phyloP scores from a whole-genome alignment of 2,329 filamentous ascomycete genomes.

The Aspergillus ustus region DNA sequence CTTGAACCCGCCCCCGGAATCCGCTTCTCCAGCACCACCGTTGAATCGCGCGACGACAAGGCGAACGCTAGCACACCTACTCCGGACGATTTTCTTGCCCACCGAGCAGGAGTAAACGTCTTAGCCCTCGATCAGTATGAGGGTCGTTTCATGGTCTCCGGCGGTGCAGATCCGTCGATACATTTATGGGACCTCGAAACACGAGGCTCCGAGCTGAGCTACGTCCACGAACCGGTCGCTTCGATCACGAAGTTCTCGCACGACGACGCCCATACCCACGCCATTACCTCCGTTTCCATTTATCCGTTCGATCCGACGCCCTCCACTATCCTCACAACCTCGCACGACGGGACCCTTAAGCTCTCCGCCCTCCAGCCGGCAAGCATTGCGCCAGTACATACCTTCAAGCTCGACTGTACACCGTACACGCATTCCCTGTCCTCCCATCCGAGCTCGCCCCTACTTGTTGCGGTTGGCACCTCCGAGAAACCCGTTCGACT shows the following conservation, averaged over 20 bases:
- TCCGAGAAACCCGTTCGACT: constrained; percentile 83
- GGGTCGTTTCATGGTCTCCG: constrained; percentile 78
- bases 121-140: constrained; percentile 82
- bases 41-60: not conserved
- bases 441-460: constrained; percentile 64
- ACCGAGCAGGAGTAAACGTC: constrained; percentile 77
- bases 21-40: constrained; percentile 67
- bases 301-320: constrained; percentile 55
- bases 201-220: constrained; percentile 51
- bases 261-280: constrained; percentile 48
- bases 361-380: constrained; percentile 46
- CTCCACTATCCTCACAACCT: constrained; percentile 51
- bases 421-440: constrained; percentile 73
- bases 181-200: constrained; percentile 85
- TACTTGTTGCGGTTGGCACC: constrained; percentile 86
- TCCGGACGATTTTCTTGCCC: constrained; percentile 56
- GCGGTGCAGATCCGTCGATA: constrained; percentile 82
- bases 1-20: constrained; percentile 70
- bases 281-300: constrained; percentile 53
- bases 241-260: constrained; percentile 45
- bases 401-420: constrained; percentile 51
- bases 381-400: constrained; percentile 49
- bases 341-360: constrained; percentile 52
- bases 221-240: constrained; percentile 60
- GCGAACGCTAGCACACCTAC: constrained; percentile 17